Conservation (phyloP, 2,329 filamentous ascomycete genomes). For the Xylaria sp. region DNA sequence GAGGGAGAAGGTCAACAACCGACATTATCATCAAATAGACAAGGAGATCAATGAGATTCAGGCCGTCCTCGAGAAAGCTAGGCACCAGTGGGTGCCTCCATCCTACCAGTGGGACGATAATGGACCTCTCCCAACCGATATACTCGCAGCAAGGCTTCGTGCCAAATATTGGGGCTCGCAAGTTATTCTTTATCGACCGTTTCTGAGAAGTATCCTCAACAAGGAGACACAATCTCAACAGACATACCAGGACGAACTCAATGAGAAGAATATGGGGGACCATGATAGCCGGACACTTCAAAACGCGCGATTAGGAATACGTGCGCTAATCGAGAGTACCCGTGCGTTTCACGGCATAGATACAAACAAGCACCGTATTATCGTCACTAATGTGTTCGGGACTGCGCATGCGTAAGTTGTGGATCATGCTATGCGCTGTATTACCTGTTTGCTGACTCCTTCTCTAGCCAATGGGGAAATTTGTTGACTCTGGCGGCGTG, state of each 20-base stretch:
- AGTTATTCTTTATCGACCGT: slow-evolving; percentile 87
- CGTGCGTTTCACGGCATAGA: slow-evolving; percentile 74
- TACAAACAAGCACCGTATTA: slow-evolving; percentile 62
- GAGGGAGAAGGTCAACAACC: slow-evolving; percentile 33
- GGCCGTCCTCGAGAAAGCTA: slow-evolving; percentile 50
- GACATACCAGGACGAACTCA: slow-evolving; percentile 27
- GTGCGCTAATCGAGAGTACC: slow-evolving; percentile 83
- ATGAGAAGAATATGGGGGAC: slow-evolving; percentile 21
- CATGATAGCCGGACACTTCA: slow-evolving; percentile 53
- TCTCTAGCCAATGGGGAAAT: slow-evolving; percentile 89
- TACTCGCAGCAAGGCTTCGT: slow-evolving; percentile 81
- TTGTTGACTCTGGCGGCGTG: slow-evolving; percentile 87
- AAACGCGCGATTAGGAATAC: slow-evolving; percentile 67
- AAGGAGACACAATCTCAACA: slow-evolving; percentile 31
- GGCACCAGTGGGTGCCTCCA: slow-evolving; percentile 54
- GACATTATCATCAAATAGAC: slow-evolving; percentile 33
- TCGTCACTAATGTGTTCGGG: slow-evolving; percentile 95
- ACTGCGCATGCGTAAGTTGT: slow-evolving; percentile 89
- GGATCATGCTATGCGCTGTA: neutral
- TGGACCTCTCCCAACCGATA: slow-evolving; percentile 74
- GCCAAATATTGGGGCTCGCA: slow-evolving; percentile 95
- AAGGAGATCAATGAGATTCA: slow-evolving; percentile 55
- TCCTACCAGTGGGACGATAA: slow-evolving; percentile 65
- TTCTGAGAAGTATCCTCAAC: slow-evolving; percentile 64
- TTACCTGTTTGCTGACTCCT: slow-evolving; percentile 12